phyloP scores from a whole-genome alignment of 2,329 filamentous ascomycete species.

The Aspergillus udagawae region DNA sequence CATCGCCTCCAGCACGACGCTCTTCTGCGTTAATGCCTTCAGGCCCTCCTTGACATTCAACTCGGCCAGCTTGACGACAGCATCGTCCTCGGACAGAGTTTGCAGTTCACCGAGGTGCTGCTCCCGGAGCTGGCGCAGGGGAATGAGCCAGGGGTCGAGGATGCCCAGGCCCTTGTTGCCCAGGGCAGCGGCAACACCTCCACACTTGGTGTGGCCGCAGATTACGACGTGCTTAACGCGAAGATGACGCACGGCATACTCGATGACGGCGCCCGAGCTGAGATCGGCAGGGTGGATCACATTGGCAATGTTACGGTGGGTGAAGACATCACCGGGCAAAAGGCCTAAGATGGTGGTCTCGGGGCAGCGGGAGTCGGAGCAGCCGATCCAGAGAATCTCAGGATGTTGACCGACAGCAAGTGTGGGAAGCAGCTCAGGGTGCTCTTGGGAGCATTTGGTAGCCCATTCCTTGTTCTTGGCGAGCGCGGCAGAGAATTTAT shows the following conservation, averaged over 20 bases:
- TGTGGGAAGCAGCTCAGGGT: conserved; percentile 67
- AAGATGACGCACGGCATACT: conserved; percentile 71
- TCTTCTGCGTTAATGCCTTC: conserved; percentile 64
- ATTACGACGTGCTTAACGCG: conserved; percentile 62
- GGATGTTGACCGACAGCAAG: conserved; percentile 63
- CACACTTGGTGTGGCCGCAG: conserved; percentile 59
- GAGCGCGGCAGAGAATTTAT: neutral
- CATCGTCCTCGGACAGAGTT: conserved; percentile 44
- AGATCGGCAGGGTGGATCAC: conserved; percentile 71
- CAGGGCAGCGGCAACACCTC: conserved; percentile 54
- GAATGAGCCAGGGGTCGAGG: conserved; percentile 60
- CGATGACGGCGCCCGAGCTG: conserved; percentile 69
- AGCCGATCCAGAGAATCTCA: conserved; percentile 73
- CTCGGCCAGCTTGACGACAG: conserved; percentile 64
- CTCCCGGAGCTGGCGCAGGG: conserved; percentile 52
- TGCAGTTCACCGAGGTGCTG: conserved; percentile 51
- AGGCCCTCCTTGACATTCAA: conserved; percentile 71
- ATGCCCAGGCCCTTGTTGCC: conserved; percentile 55
- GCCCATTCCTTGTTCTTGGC: conserved; percentile 70
- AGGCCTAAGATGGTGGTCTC: conserved; percentile 77
- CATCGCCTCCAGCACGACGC: conserved; percentile 66
- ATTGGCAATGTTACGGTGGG: conserved; percentile 89
- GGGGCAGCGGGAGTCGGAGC: conserved; percentile 78
- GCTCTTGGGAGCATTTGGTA: conserved; percentile 58
- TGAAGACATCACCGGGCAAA: conserved; percentile 79